phyloP scores from a whole-genome alignment of 2,329 filamentous ascomycete genomes.

The Aspergillus uvarum region DNA sequence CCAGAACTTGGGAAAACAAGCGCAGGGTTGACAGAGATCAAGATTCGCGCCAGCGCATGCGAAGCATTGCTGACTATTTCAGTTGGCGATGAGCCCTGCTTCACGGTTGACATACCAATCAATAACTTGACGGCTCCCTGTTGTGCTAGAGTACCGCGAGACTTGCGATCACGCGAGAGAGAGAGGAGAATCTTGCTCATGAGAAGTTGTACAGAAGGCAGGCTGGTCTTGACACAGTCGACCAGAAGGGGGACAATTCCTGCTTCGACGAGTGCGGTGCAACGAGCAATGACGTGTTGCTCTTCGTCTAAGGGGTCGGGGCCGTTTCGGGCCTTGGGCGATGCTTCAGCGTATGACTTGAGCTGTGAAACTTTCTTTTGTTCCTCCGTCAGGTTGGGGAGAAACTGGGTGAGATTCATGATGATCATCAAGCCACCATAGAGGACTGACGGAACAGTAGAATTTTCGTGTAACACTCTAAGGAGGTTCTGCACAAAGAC shows the following conservation, averaged over 20 bases:
- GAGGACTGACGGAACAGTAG: conserved; percentile 67
- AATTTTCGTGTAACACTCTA: conserved; percentile 44
- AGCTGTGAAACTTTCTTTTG: conserved; percentile 89
- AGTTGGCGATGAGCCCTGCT: conserved; percentile 40
- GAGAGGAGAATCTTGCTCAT: conserved; percentile 75
- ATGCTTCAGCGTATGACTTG: conserved; percentile 89
- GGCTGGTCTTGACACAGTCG: conserved; percentile 66
- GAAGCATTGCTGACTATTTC: conserved; percentile 60
- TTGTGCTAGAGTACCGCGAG: conserved; percentile 79
- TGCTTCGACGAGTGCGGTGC: conserved; percentile 74
- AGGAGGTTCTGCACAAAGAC: conserved; percentile 70
- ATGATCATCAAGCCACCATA: conserved; percentile 87
- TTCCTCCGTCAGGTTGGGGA: conserved; percentile 77
- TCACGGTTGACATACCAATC: conserved; percentile 62
- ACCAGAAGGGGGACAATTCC: conserved; percentile 76
- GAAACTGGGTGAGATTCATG: conserved; percentile 78
- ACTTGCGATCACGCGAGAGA: conserved; percentile 69
- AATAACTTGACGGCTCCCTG: conserved; percentile 90
- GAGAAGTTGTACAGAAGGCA: conserved; percentile 69
- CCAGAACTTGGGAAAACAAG: conserved; percentile 82
- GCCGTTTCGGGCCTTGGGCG: conserved; percentile 61
- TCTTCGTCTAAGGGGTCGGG: conserved; percentile 72
- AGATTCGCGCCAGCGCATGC: conserved; percentile 78
- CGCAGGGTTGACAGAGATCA: conserved; percentile 81
- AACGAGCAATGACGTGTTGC: conserved; percentile 71